A percentile compares a stretch with the other conserved stretches of the same genome.
Evolutionary conservation across 2,329 filamentous ascomycete species (phyloP).

Genomic region (Trichoderma sp.): DNA sequence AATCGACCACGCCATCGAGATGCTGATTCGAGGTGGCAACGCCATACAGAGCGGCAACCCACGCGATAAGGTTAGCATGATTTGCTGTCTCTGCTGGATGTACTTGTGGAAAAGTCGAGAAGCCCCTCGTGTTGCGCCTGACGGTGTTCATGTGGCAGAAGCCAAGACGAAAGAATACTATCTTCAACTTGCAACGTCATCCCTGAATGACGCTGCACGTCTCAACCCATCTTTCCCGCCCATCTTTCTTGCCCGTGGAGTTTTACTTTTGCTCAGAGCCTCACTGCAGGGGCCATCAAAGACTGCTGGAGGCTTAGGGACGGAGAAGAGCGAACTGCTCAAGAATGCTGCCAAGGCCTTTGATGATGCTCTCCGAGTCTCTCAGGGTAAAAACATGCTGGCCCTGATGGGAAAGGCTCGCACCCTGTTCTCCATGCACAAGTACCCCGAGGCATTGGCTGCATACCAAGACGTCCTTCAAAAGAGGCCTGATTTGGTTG

Average conservation of each 20-base stretch:
- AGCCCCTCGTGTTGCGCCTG: conserved; percentile 61
- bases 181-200: conserved; percentile 83
- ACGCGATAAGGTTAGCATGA: conserved; percentile 80
- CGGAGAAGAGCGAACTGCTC: conserved; percentile 73
- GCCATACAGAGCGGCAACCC: conserved; percentile 69
- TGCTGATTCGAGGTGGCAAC: conserved; percentile 68
- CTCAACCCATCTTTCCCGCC: conserved; percentile 91
- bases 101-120: conserved; percentile 86
- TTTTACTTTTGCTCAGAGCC: conserved; percentile 81
- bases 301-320: conserved; percentile 61
- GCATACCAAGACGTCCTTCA: conserved; percentile 83
- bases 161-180: conserved; percentile 91
- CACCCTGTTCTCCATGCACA: conserved; percentile 79
- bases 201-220: conserved; percentile 90
- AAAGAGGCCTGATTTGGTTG: conserved; percentile 81
- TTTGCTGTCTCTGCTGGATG: conserved; percentile 86
- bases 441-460: conserved; percentile 77
- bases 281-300: conserved; percentile 77
- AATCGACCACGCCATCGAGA: conserved; percentile 76
- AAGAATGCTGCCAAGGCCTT: conserved; percentile 88
- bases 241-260: conserved; percentile 85
- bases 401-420: conserved; percentile 87
- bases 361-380: conserved; percentile 85
- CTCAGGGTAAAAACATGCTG: conserved; percentile 84
- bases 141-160: conserved; percentile 63